Percentiles rank a stretch among this genome's conserved stretches.
phyloP scores from a whole-genome alignment of 1,139 yeast species.

The Kurtzmaniella quercitrusa region DNA sequence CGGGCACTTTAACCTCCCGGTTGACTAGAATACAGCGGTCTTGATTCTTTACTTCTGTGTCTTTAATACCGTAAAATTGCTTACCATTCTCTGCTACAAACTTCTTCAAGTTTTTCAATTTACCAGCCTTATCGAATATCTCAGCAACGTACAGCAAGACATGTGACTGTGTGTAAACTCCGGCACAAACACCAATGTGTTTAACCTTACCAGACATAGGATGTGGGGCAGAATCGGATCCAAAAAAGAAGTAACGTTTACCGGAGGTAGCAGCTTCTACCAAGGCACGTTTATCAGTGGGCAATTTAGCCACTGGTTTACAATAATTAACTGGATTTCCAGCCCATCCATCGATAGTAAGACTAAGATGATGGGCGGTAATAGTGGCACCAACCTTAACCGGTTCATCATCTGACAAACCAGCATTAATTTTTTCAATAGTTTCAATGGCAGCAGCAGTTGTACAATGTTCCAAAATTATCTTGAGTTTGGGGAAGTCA shows the following conservation, averaged over 20 bases:
- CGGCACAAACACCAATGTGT: slow-evolving; percentile 89
- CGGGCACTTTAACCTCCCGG: slow-evolving; percentile 55
- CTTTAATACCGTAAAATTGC: slow-evolving; percentile 56
- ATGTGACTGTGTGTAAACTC: slow-evolving; percentile 87
- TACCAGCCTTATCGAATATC: slow-evolving; percentile 64
- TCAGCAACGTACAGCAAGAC: slow-evolving; percentile 84
- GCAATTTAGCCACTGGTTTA: slow-evolving; percentile 95
- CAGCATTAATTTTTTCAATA: slow-evolving; percentile 63
- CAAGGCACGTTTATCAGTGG: slow-evolving; percentile 75
- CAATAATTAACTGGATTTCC: slow-evolving; percentile 94
- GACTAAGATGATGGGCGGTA: slow-evolving; percentile 88
- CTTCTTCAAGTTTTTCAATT: slow-evolving; percentile 59
- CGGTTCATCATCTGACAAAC: slow-evolving; percentile 35
- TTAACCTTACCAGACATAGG: slow-evolving; percentile 73
- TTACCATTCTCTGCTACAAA: slow-evolving; percentile 79
- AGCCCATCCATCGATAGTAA: slow-evolving; percentile 94
- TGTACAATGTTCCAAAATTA: slow-evolving; percentile 93
- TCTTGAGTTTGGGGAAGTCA: slow-evolving; percentile 83
- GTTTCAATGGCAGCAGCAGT: slow-evolving; percentile 82
- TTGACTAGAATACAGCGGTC: slow-evolving; percentile 52
- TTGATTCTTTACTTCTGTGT: slow-evolving; percentile 34
- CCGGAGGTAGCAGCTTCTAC: slow-evolving; percentile 90
- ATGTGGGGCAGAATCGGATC: slow-evolving; percentile 98
- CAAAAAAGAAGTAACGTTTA: slow-evolving; percentile 89
- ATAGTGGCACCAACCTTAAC: slow-evolving; percentile 83